Conservation (phyloP, 768 basidiomycete genomes). For the Pleurotus sapidus region DNA sequence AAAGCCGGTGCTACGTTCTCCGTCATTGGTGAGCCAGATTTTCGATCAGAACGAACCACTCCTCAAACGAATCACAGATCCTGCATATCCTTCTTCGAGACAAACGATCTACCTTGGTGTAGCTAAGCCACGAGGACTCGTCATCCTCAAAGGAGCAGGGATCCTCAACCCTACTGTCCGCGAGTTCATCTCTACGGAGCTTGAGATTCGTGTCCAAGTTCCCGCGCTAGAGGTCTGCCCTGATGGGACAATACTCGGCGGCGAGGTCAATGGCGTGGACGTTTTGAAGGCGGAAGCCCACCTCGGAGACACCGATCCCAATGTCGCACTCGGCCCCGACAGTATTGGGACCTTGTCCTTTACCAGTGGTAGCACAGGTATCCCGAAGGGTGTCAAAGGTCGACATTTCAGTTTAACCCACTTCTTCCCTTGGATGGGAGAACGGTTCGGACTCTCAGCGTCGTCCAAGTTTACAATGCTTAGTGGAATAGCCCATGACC, state of each 20-base stretch:
- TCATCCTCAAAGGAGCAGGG: constrained; percentile 91
- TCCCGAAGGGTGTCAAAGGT: constrained; percentile 97
- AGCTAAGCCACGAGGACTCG: constrained; percentile 85
- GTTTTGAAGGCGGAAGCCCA: constrained; percentile 53
- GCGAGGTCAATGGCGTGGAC: constrained; percentile 54
- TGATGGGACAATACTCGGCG: constrained; percentile 66
- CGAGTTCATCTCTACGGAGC: constrained; percentile 72
- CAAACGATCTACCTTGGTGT: constrained; percentile 94
- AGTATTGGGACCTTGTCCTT: constrained; percentile 93
- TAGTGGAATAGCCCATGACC: constrained; percentile 98
- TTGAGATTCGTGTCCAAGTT: constrained; percentile 87
- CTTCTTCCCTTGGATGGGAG: constrained; percentile 99
- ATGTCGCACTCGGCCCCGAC: constrained; percentile 89
- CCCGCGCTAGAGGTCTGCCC: constrained; percentile 79
- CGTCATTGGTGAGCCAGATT: constrained; percentile 74
- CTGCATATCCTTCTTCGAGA: constrained; percentile 91
- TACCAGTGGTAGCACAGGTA: constrained; percentile 96
- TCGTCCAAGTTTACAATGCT: constrained; percentile 95
- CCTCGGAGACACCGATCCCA: constrained; percentile 71
- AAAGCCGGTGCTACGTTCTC: constrained; percentile 97
- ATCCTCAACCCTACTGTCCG: constrained; percentile 76
- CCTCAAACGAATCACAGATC: constrained; percentile 53
- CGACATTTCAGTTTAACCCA: constrained; percentile 96
- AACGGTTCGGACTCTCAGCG: constrained; percentile 72
- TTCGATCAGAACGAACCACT: neutral